These are phyloP conservation scores for Sequoia sempervirens DNA, from an alignment of 75 land plant genomes.

Conservation along the genomic window DNA sequence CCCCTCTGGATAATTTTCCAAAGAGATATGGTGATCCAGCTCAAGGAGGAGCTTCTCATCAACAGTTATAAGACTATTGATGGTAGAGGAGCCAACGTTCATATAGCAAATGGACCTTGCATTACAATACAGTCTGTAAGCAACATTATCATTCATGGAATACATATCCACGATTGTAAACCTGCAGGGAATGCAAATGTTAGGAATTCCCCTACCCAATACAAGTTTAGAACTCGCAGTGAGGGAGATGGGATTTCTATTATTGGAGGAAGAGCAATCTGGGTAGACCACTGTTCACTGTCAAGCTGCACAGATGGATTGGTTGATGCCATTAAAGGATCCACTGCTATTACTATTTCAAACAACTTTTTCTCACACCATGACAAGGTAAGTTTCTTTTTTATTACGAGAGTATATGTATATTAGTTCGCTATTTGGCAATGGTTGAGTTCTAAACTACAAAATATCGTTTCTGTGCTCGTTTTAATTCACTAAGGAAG, in stretches of 20 bases:
- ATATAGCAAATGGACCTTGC: conserved; percentile 47
- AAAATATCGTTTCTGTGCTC: background rate
- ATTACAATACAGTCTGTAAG: conserved; percentile 38
- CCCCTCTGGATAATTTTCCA: conserved; percentile 66
- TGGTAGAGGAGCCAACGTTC: conserved; percentile 50
- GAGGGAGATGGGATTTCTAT: conserved; percentile 60
- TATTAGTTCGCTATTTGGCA: background rate
- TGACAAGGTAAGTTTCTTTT: conserved; percentile 17
- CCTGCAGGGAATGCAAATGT: conserved; percentile 25
- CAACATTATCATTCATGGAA: conserved; percentile 26
- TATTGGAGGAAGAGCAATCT: conserved; percentile 32
- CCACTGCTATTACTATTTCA: conserved; percentile 57
- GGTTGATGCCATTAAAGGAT: conserved; percentile 46
- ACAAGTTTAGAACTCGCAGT: conserved; percentile 20
- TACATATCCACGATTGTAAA: conserved; percentile 28
- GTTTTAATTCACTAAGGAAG: background rate
- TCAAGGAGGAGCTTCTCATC: conserved; percentile 45
- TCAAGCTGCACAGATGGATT: conserved; percentile 39
- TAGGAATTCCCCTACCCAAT: conserved; percentile 25
- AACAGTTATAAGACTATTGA: conserved; percentile 64
- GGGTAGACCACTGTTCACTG: conserved; percentile 55
- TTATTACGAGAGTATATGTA: background rate
- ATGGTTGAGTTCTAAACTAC: background rate
- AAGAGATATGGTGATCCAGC: conserved; percentile 43
- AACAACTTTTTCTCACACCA: conserved; percentile 49